phyloP scores from a whole-genome alignment of 306 rosid genomes.

The Hylodesmum podocarpum region DNA sequence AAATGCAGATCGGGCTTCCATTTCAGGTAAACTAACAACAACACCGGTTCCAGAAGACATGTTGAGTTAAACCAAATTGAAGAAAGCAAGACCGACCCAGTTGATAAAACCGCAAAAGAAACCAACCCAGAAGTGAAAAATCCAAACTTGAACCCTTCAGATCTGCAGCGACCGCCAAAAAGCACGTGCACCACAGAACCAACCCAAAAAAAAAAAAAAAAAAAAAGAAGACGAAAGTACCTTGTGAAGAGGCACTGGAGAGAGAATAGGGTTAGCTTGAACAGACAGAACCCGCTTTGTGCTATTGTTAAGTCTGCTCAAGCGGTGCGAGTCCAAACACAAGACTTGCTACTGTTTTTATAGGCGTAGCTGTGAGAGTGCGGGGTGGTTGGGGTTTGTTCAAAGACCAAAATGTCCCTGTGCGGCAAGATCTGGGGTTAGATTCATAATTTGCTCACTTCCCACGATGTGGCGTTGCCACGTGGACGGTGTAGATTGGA shows the following conservation, averaged over 20 bases:
- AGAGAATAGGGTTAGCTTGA: conserved; percentile 17
- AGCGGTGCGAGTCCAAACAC: conserved; percentile 32
- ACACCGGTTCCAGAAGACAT: neutral
- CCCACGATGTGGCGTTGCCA: neutral
- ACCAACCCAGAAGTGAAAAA: neutral
- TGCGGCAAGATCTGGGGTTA: neutral
- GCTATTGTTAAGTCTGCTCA: conserved; percentile 25
- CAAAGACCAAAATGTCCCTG: conserved; percentile 21
- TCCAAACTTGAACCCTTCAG: neutral
- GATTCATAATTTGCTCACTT: neutral
- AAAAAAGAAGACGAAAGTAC: neutral
- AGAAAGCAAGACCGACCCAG: neutral
- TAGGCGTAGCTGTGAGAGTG: neutral
- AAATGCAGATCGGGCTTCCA: conserved; percentile 1
- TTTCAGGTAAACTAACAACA: neutral
- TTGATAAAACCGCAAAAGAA: neutral
- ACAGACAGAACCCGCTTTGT: conserved; percentile 18
- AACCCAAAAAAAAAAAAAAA: neutral
- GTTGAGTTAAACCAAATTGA: neutral
- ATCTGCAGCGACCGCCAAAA: neutral
- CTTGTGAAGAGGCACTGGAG: conserved; percentile 17
- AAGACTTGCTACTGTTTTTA: conserved; percentile 13
- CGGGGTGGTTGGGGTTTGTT: neutral
- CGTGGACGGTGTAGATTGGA: conserved; percentile 17
- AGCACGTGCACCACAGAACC: neutral